Evolutionary conservation across 2,329 filamentous ascomycete genomes (phyloP), one percentile per base, ranked within the genome.

Genomic region (Aspergillus terreus): DNA sequence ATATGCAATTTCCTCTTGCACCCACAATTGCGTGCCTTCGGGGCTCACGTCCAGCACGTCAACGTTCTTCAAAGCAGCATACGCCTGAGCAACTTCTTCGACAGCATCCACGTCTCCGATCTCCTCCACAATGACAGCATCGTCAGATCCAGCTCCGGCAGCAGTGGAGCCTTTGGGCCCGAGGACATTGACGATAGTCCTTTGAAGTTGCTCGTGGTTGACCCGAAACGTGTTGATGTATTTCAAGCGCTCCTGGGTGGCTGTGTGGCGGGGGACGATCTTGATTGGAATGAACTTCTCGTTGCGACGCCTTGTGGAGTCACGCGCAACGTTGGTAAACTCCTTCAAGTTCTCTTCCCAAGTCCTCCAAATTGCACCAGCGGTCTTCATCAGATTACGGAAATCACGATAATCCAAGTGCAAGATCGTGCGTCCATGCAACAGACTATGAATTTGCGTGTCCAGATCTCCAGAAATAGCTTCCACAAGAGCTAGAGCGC

Each of bases 271-370:
- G 55, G 91, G 88, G 58, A 80, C 83, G 69, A 99, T 92, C 76
- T 97, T 97, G 78, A 99, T 97, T 4, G 92, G 92, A 58, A 99
- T 96, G 70, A 99, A 99, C 70, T 95, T 96, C 71, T 97, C 95
- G 65, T 96, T 95, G 61, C 94, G 84, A 62, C 92, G 87, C 58
- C 92, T 84, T 3, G 90, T 96, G 6, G 95, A 91, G 65, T 99
- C 95, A 73, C 94, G 89, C 32, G 94, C 92, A 57, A 97, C 90
- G 61, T 96, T 96, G 14, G 92, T 97, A 67, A 99, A 99, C 63
- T 97, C 94, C 70, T 97, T 97, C 67, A 95, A 82, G 63, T 92
- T 91, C 49, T 95, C 91, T 62, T 99, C 94, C 94, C 94, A 99
- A 9, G 87, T 86, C 38, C 82, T 82, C 81, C 95, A 99, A 54